phyloP scores from a whole-genome alignment of 495 filamentous ascomycete species.

The Neurospora sp. region DNA sequence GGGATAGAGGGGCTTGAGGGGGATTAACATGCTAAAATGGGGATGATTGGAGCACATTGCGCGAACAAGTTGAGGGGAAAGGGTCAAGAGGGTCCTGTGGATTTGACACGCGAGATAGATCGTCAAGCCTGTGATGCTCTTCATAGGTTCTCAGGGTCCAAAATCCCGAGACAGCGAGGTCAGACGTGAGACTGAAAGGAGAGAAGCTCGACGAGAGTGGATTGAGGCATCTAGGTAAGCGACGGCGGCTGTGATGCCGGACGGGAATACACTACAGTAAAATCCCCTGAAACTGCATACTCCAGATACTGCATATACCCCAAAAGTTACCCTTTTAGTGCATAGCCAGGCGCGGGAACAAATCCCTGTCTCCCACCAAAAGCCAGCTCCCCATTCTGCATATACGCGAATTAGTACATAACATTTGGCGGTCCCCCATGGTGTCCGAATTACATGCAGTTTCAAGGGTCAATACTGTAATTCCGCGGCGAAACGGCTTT shows the following conservation, averaged over 20 bases:
- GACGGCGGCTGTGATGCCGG: background rate
- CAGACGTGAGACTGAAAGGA: background rate
- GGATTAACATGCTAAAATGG: background rate
- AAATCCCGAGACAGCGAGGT: background rate
- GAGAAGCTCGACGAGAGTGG: background rate
- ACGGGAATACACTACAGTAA: background rate
- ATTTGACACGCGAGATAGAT: background rate
- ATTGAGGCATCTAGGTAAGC: background rate
- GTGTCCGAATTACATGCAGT: too few species aligned
- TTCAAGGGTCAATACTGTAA: too few species aligned
- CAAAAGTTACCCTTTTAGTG: too few species aligned
- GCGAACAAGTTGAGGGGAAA: background rate
- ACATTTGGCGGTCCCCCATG: too few species aligned
- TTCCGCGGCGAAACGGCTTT: background rate
- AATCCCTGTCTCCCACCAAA: too few species aligned
- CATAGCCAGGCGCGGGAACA: too few species aligned
- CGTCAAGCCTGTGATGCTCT: background rate
- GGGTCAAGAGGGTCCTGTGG: background rate
- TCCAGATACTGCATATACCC: too few species aligned
- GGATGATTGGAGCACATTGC: background rate
- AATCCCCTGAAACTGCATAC: too few species aligned
- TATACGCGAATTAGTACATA: too few species aligned
- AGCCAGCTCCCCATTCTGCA: too few species aligned
- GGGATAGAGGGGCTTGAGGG: background rate
- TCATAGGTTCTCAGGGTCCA: background rate